phyloP scores from a whole-genome alignment of 768 basidiomycete species.

The Suillus subluteus region DNA sequence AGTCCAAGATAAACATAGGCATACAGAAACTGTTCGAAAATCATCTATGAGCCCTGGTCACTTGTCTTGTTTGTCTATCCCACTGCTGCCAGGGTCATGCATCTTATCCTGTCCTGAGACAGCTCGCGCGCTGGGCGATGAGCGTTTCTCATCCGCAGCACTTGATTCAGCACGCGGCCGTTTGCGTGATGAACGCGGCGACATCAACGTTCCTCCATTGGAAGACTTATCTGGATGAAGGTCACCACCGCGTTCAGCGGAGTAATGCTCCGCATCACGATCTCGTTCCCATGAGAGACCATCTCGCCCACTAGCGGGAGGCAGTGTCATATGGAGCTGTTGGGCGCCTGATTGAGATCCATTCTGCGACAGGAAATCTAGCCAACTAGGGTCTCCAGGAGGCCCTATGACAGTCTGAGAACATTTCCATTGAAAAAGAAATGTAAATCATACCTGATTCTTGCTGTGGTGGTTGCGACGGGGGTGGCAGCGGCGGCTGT shows the following conservation, averaged over 20 bases:
- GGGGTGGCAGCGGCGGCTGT: conserved; percentile 20
- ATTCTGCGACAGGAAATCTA: conserved; percentile 36
- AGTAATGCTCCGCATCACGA: conserved; percentile 30
- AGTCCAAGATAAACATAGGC: conserved; percentile 10
- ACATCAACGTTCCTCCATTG: conserved; percentile 23
- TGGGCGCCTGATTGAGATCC: conserved; percentile 28
- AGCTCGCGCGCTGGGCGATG: conserved; percentile 18
- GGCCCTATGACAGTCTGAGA: conserved; percentile 22
- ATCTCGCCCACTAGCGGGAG: conserved; percentile 28
- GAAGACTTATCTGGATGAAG: conserved; percentile 21
- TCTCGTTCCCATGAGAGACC: conserved; percentile 37
- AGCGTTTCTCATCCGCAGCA: conserved; percentile 23
- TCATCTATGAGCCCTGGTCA: conserved; percentile 8
- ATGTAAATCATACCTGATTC: conserved; percentile 24
- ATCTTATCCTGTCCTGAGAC: conserved; percentile 23
- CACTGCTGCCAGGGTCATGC: conserved; percentile 21
- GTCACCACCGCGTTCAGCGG: conserved; percentile 30
- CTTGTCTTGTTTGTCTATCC: conserved; percentile 33
- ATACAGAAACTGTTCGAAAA: conserved; percentile 4
- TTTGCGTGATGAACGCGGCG: conserved; percentile 31
- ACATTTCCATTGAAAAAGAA: neutral
- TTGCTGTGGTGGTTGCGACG: conserved; percentile 25
- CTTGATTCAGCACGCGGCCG: conserved; percentile 30
- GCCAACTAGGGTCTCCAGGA: conserved; percentile 36
- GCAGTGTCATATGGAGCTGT: conserved; percentile 34